Percentiles rank a stretch among this genome's conserved stretches.
These are phyloP conservation scores for Gracilaria caudata DNA, from an alignment of 23 red algal genomes.

Conservation along the genomic window DNA sequence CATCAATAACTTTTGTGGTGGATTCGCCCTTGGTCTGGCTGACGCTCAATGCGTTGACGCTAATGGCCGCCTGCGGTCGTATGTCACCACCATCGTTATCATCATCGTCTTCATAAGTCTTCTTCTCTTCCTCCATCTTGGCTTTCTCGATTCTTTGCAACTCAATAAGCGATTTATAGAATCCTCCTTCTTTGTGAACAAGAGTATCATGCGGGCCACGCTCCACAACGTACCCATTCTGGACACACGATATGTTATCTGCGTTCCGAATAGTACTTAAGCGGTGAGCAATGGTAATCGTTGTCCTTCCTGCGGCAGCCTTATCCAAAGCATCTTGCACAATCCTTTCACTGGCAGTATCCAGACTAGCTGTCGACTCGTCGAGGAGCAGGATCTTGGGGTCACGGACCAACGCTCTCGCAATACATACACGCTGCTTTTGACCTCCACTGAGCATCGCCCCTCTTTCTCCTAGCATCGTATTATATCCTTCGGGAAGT, in stretches of 20 bases:
- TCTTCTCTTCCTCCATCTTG: slow-evolving; percentile 44
- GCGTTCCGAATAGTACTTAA: slow-evolving; percentile 88
- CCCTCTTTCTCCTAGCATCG: slow-evolving; percentile 91
- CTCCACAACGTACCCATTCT: slow-evolving; percentile 79
- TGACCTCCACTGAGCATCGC: slow-evolving; percentile 89
- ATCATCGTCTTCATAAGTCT: slow-evolving; percentile 6
- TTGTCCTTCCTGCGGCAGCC: slow-evolving; percentile 76
- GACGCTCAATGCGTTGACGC: slow-evolving; percentile 1
- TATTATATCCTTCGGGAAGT: slow-evolving; percentile 90
- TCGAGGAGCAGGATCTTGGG: slow-evolving; percentile 90
- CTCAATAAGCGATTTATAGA: slow-evolving; percentile 69
- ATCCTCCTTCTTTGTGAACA: slow-evolving; percentile 50
- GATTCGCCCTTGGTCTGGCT: slow-evolving; percentile 38
- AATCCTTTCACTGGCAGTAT: slow-evolving; percentile 78
- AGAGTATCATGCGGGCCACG: slow-evolving; percentile 80
- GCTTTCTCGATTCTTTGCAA: slow-evolving; percentile 56
- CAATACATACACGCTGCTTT: slow-evolving; percentile 96
- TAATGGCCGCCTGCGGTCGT: slow-evolving; percentile 1
- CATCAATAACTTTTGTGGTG: slow-evolving; percentile 13
- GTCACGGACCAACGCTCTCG: slow-evolving; percentile 85
- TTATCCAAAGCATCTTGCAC: slow-evolving; percentile 90
- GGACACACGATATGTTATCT: slow-evolving; percentile 60
- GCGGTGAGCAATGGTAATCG: slow-evolving; percentile 91
- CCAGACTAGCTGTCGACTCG: slow-evolving; percentile 83
- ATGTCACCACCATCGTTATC: background rate